These are phyloP conservation scores for Knufia fluminis DNA, from an alignment of 2,329 filamentous ascomycete genomes.

Conservation along the genomic window DNA sequence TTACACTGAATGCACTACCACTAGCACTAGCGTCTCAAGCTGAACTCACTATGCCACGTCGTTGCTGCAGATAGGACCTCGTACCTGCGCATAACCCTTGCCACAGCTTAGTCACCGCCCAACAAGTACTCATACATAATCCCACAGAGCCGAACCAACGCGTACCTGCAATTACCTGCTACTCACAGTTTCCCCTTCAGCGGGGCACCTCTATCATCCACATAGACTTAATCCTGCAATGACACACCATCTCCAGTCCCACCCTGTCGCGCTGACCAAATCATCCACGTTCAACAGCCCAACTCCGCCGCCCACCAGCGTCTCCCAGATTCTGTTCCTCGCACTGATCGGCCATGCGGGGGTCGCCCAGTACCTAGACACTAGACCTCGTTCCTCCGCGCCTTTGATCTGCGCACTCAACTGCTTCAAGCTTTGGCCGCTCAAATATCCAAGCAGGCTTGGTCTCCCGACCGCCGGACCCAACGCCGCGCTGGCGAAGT, in stretches of 20 bases:
- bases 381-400: conserved; percentile 44
- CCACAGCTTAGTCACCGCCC: no score
- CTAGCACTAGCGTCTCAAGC: no score
- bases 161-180: no score
- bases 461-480: conserved; percentile 36
- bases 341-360: conserved; percentile 47
- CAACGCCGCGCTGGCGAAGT: conserved; percentile 50
- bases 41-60: no score
- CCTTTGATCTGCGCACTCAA: conserved; percentile 42
- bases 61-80: no score
- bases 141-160: no score
- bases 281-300: conserved; percentile 53
- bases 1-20: no score
- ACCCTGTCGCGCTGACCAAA: conserved; percentile 38
- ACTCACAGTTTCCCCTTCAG: no score
- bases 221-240: not conserved
- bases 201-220: not conserved
- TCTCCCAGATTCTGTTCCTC: conserved; percentile 46
- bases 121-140: no score
- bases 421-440: conserved; percentile 36
- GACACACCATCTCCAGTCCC: conserved; percentile 36
- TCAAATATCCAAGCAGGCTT: conserved; percentile 43
- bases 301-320: conserved; percentile 45
- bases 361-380: conserved; percentile 49
- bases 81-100: no score